These are phyloP conservation scores for Thymus quinquecostatus DNA, from an alignment of 257 asterid genomes.

Conservation along the genomic window DNA sequence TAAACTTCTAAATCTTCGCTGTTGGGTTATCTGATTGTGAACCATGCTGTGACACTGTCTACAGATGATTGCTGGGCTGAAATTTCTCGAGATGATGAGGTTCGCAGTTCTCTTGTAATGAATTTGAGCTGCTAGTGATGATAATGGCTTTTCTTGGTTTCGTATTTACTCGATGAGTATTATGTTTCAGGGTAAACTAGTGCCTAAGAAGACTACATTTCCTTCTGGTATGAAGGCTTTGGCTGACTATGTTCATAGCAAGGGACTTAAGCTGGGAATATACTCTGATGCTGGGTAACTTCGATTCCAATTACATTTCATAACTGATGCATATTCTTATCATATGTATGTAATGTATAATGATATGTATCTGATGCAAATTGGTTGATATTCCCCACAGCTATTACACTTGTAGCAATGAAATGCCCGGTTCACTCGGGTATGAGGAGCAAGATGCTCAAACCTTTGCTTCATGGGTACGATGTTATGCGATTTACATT, in stretches of 20 bases:
- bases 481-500: neutral
- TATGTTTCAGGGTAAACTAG: constrained; percentile 67
- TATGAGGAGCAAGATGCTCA: constrained; percentile 84
- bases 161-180: neutral
- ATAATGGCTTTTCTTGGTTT: neutral
- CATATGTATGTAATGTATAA: neutral
- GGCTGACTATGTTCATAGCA: constrained; percentile 87
- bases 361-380: neutral
- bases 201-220: constrained; percentile 71
- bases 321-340: neutral
- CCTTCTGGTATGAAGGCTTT: constrained; percentile 96
- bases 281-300: constrained; percentile 93
- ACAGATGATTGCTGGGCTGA: constrained; percentile 97
- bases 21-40: constrained; percentile 18
- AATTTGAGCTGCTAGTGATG: neutral
- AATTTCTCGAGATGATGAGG: constrained; percentile 60
- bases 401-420: constrained; percentile 70
- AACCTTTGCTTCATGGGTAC: constrained; percentile 87
- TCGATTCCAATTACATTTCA: neutral
- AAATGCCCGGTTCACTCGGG: constrained; percentile 96
- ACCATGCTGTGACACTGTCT: constrained; percentile 15
- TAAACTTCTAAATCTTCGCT: neutral
- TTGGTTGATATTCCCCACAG: constrained; percentile 43
- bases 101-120: constrained; percentile 16
- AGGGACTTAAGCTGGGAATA: constrained; percentile 90